Evolutionary conservation across 2,329 filamentous ascomycete genomes (phyloP).

Genomic region (Cercospora zeae-maydis): DNA sequence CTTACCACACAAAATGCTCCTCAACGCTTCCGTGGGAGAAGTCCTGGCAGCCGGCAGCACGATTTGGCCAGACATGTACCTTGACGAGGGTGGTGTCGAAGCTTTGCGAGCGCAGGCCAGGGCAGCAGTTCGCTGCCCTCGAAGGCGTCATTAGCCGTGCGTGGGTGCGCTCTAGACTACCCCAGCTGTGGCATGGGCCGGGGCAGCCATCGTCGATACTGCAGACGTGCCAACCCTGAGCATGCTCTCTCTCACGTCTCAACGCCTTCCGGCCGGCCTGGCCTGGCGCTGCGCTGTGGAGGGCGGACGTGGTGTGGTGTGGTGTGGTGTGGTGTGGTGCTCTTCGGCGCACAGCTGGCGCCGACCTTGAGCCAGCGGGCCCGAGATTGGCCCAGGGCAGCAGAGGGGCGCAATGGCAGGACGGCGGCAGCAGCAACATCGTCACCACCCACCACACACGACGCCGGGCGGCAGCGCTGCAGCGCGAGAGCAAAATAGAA

Average conservation of each 20-base stretch:
- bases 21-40: slow-evolving; percentile 12
- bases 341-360: slow-evolving; percentile 10
- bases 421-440: neutral
- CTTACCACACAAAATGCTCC: slow-evolving; percentile 11
- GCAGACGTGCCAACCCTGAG: neutral
- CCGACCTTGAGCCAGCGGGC: slow-evolving; percentile 20
- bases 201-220: slow-evolving; percentile 24
- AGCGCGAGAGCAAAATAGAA: neutral
- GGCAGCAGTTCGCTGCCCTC: slow-evolving; percentile 21
- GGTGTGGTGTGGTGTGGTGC: neutral
- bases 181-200: slow-evolving; percentile 18
- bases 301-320: neutral
- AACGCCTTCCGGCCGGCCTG: slow-evolving; percentile 15
- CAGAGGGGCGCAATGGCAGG: neutral
- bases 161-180: slow-evolving; percentile 14
- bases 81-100: slow-evolving; percentile 24
- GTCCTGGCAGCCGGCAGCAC: slow-evolving; percentile 9
- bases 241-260: slow-evolving; percentile 19
- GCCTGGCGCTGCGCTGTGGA: neutral
- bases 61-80: slow-evolving; percentile 17
- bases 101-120: slow-evolving; percentile 19
- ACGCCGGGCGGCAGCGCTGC: neutral
- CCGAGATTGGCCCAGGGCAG: slow-evolving; percentile 23
- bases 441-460: neutral
- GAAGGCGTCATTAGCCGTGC: slow-evolving; percentile 29